Evolutionary conservation across 2,329 filamentous ascomycete species (phyloP), one percentile per base, ranked within the genome.

Genomic region (Colletotrichum scovillei): DNA sequence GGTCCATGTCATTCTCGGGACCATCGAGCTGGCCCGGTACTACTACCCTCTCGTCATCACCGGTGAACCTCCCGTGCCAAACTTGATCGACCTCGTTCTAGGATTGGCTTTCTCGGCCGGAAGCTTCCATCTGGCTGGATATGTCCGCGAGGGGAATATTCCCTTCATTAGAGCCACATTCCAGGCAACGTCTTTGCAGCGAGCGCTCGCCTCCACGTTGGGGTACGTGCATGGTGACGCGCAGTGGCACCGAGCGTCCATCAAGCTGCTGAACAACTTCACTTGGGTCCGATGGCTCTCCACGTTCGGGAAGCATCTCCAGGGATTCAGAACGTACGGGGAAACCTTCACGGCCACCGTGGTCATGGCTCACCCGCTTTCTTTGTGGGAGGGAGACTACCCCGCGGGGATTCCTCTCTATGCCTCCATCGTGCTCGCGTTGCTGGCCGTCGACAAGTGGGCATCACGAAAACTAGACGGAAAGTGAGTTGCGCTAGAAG

Each of bases 381-480:
- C 68, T 24, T 38, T 67, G 56, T 72, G 72, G 72, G 62, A 74
- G 59, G 58, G 58, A 38, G 72, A 59, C 52, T 63, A 74, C 72
- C 72, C 72, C 67, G 67, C 63, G 67, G 72, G 72, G 69, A 63
- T 63, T 30, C 72, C 72, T 63, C 16, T 63, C 32, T 68, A 63
- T 22, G 16, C 49, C 38, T 52, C 52, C 56, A 32, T 72, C 14
- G 24, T 58, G 30, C 38, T 42, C 16, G 28, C 26, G 60, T 52
- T 73, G 60, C 52, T 74, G 32, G 63, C 38, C 30, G 35, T 74
- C 24, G 69, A 68, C 69, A 74, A 72, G 69, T 74, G 72, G 72
- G 68, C 68, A 55, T 59, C 72, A 71, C 67, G 69, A 71, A 74
- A 72, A 74, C 52, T 72, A 19, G 59, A 72, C 69, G 72, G 67